Conservation (phyloP, 352 stramenopile genomes). For the Globisporangium ultimum region DNA sequence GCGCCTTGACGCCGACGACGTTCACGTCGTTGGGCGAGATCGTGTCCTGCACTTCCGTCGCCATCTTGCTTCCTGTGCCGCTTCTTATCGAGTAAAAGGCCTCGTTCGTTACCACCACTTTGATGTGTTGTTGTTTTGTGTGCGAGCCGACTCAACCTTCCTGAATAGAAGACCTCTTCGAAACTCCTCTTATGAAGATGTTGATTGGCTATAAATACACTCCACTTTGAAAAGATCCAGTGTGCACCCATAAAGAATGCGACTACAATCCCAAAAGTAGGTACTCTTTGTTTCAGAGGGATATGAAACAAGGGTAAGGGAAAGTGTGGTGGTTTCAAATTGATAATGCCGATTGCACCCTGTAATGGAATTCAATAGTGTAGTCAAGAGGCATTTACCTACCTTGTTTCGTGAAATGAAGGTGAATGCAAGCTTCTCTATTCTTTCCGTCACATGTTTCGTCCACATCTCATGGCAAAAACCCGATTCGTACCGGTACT, state of each 20-base stretch:
- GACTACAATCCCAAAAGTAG: not conserved
- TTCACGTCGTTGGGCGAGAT: slow-evolving; percentile 34
- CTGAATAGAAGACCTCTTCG: too few relatives aligned
- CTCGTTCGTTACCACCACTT: not conserved
- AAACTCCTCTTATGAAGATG: too few relatives aligned
- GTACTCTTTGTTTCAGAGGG: not conserved
- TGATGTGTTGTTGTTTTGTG: not conserved
- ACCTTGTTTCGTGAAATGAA: not conserved
- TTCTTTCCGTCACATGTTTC: too few relatives aligned
- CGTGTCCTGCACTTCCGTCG: slow-evolving; percentile 12
- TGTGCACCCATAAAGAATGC: not conserved
- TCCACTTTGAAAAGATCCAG: slow-evolving; percentile 5
- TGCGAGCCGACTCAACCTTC: not conserved
- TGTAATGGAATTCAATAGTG: not conserved
- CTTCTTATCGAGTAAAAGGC: too few relatives aligned
- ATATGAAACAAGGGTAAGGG: not conserved
- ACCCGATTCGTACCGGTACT: too few relatives aligned
- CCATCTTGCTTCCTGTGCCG: slow-evolving; percentile 7
- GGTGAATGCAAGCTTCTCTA: not conserved
- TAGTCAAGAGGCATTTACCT: not conserved
- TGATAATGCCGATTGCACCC: not conserved
- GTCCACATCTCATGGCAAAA: too few relatives aligned
- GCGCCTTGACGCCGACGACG: slow-evolving; percentile 49
- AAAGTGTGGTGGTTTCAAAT: not conserved
- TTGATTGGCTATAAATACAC: slow-evolving; percentile 8